Evolutionary conservation across 164 flowering plant species (phyloP).

Genomic region (Litsea cubeba): DNA sequence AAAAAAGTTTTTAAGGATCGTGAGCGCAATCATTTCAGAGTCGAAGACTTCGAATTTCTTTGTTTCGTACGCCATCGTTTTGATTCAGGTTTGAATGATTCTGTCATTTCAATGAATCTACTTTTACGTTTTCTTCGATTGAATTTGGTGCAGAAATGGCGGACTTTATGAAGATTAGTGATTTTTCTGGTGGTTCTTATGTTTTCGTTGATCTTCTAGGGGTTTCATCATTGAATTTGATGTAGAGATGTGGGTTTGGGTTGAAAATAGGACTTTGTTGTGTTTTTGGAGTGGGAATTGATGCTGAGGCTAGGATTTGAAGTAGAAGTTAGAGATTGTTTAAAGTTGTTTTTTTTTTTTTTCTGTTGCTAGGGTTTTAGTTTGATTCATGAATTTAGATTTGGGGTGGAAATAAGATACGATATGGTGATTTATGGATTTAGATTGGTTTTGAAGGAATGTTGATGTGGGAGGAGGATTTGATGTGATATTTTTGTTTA

Average conservation of each 20-base stretch:
- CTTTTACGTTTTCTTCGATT: neutral
- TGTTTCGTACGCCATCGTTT: too few species aligned
- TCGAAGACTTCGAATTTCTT: too few species aligned
- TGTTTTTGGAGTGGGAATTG: too few species aligned
- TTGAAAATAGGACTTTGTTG: too few species aligned
- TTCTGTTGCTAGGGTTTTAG: neutral
- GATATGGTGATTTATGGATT: neutral
- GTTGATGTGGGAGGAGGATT: too few species aligned
- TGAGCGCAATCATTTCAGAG: too few species aligned
- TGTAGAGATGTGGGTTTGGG: neutral
- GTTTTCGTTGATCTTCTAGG: too few species aligned
- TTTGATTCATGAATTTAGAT: neutral
- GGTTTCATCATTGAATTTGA: neutral
- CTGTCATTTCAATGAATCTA: neutral
- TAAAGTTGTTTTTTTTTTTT: neutral
- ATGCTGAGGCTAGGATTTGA: neutral
- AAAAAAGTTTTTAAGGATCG: too few species aligned
- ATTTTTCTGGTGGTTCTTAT: too few species aligned
- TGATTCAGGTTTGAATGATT: too few species aligned
- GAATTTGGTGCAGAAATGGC: neutral
- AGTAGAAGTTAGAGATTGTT: neutral
- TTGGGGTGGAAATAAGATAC: neutral
- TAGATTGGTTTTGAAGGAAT: neutral
- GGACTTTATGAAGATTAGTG: neutral
- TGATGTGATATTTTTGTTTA: too few species aligned